Conservation (phyloP, 495 filamentous ascomycete species). For the Alectoria sarmentosa region DNA sequence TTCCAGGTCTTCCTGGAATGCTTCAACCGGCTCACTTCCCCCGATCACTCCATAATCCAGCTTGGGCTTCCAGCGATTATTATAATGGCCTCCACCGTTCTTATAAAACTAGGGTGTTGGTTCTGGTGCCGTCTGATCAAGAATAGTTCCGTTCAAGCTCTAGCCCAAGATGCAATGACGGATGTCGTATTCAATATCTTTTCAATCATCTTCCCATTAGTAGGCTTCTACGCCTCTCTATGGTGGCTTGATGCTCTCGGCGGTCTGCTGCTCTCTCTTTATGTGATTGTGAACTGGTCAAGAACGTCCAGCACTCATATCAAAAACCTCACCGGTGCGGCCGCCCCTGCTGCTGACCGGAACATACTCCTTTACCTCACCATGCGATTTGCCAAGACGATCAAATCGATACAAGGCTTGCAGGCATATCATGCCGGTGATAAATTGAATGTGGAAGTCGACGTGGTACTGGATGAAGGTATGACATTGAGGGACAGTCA, state of each 20-base stretch:
- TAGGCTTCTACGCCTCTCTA: slow-evolving; percentile 66
- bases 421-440: slow-evolving; percentile 88
- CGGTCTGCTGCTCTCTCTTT: slow-evolving; percentile 69
- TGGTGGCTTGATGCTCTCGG: slow-evolving; percentile 88
- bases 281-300: slow-evolving; percentile 84
- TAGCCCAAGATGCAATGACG: slow-evolving; percentile 62
- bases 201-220: slow-evolving; percentile 71
- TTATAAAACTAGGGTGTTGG: slow-evolving; percentile 80
- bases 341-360: slow-evolving; percentile 70
- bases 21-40: slow-evolving; percentile 51
- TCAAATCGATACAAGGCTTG: slow-evolving; percentile 80
- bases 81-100: slow-evolving; percentile 72
- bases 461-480: slow-evolving; percentile 73
- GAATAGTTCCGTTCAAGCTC: slow-evolving; percentile 80
- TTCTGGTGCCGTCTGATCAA: slow-evolving; percentile 84
- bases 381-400: slow-evolving; percentile 88
- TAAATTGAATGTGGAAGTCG: slow-evolving; percentile 79
- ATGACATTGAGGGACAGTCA: slow-evolving; percentile 79
- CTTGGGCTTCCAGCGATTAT: slow-evolving; percentile 65
- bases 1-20: slow-evolving; percentile 76
- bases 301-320: slow-evolving; percentile 71
- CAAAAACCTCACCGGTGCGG: slow-evolving; percentile 71
- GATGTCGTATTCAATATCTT: slow-evolving; percentile 88
- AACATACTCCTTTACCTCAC: slow-evolving; percentile 86
- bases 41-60: slow-evolving; percentile 60